These are phyloP conservation scores for Pseudocercospora cruenta DNA, from an alignment of 2,329 filamentous ascomycete genomes.

Conservation along the genomic window DNA sequence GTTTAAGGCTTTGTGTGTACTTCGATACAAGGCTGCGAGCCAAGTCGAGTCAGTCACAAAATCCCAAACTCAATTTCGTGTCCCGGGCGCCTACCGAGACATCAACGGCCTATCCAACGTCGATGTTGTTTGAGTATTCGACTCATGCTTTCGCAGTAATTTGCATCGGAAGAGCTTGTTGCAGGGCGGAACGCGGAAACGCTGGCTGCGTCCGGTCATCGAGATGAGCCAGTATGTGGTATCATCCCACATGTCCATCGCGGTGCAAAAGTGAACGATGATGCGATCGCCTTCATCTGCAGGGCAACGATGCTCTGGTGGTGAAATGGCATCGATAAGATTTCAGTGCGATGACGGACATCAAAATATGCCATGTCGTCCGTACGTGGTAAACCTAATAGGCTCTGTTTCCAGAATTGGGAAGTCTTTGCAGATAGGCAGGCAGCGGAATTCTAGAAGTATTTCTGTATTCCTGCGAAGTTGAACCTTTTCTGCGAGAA, in stretches of 20 bases:
- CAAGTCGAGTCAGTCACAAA: not conserved
- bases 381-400: not conserved
- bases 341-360: not conserved
- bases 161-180: not conserved
- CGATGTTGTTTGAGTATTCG: not conserved
- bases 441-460: not conserved
- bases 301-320: not conserved
- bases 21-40: slow-evolving; percentile 2
- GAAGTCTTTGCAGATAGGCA: not conserved
- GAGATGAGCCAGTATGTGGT: too few species aligned
- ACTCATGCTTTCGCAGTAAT: not conserved
- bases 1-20: not conserved
- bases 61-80: not conserved
- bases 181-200: not conserved
- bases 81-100: slow-evolving; percentile 5
- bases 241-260: too few species aligned
- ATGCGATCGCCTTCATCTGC: not conserved
- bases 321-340: not conserved
- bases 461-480: not conserved
- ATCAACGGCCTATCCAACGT: not conserved
- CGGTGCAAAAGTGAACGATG: not conserved
- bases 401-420: not conserved
- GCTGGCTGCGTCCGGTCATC: not conserved
- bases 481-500: not conserved
- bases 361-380: not conserved